Conservation (phyloP, 371 early-diverging fungal genomes). For the Capniomyces stellatus region DNA sequence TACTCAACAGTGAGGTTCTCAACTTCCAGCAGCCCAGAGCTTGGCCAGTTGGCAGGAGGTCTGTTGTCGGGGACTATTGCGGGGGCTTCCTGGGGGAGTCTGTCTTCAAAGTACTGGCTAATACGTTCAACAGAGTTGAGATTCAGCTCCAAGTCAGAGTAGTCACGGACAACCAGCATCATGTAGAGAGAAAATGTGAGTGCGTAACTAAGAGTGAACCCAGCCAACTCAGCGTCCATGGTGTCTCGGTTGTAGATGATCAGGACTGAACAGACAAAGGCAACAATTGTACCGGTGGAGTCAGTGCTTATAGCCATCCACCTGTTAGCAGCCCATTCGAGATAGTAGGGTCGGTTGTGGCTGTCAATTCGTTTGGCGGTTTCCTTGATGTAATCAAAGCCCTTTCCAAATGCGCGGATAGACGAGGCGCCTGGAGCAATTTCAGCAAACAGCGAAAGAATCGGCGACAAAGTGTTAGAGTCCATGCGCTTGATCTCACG, state of each 20-base stretch:
- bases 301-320: conserved; percentile 59
- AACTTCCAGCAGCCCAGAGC: conserved; percentile 40
- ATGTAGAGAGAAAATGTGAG: conserved; percentile 48
- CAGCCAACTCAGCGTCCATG: conserved; percentile 49
- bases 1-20: conserved; percentile 46
- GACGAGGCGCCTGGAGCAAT: conserved; percentile 35
- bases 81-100: conserved; percentile 33
- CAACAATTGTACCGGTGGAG: not conserved
- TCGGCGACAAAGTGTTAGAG: conserved; percentile 58
- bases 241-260: conserved; percentile 26
- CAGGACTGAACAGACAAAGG: conserved; percentile 40
- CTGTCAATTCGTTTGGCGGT: conserved; percentile 37
- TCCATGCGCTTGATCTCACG: conserved; percentile 82
- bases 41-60: conserved; percentile 40
- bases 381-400: conserved; percentile 30
- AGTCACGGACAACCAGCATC: conserved; percentile 63
- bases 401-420: conserved; percentile 34
- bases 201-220: conserved; percentile 63
- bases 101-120: conserved; percentile 42
- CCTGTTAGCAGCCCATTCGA: conserved; percentile 70
- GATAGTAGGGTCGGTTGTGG: conserved; percentile 62
- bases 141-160: conserved; percentile 66
- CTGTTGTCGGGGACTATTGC: not conserved
- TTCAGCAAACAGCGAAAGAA: conserved; percentile 39
- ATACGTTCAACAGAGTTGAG: conserved; percentile 77